Evolutionary conservation across 148 eudicot species (phyloP), one percentile per base, ranked within the genome.

Genomic region (Rhododendron ferrugineum): DNA sequence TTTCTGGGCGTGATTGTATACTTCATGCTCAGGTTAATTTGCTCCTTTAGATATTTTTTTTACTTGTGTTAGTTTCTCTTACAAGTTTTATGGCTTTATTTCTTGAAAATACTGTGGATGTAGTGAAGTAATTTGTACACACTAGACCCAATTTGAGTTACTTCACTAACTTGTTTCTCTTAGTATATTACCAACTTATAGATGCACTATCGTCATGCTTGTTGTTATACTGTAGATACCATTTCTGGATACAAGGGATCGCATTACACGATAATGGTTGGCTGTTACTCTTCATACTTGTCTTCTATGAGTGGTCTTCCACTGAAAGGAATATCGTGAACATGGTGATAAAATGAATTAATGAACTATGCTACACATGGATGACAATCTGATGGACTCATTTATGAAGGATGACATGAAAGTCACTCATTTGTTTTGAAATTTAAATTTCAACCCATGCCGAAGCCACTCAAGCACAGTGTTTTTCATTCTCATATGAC

Each of bases 11-110:
- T 77, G 99, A 97, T 86, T 95, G 98, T 80, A 83, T 97, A 64
- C 91, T 97, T 86, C 99, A 97, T 85, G 96, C 99, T 83, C 99
- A 94, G 99, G 99, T 97, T 84, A 81, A 75, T 90, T 78, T 85
- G 62, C 83, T 50, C 66, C 46, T 58, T 83, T 49, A 62, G 16
- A 62, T 26, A 0, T 72, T 52, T 40, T 80, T 80, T 56, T 36
- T 4, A 40, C 75, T 14, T 8, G n/a, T 0, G 28, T 42, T 68
- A 34, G 5, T 72, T 28, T 79, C 32, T 36, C 42, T 37, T 77
- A 50, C 70, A 74, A 46, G 4, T 37, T 73, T 5, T 18, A 11
- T 47, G 26, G 30, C 15, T 74, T 36, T 84, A 7, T 74, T 2
- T 73, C 28, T 64, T 54, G 32, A 83, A 40, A 20, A 49, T 72